Percentiles rank a stretch among this genome's conserved stretches.
Conservation (phyloP, 371 early-diverging fungal genomes). For the Rhizopus sp. region DNA sequence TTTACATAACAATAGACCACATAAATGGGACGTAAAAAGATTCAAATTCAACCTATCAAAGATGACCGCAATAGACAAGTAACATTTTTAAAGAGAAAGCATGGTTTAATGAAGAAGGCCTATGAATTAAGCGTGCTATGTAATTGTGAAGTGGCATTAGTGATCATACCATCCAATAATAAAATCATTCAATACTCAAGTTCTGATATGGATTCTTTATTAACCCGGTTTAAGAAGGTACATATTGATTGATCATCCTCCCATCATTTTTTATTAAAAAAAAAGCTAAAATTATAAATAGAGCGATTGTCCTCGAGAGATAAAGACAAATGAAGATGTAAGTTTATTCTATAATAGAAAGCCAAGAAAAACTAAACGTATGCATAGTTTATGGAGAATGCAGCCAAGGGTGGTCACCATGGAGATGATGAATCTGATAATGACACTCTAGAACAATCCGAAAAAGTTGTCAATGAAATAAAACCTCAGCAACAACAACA, state of each 20-base stretch:
- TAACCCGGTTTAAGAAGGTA: slow-evolving; percentile 87
- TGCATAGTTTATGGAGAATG: slow-evolving; percentile 9
- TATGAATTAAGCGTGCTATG: slow-evolving; percentile 97
- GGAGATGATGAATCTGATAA: slow-evolving; percentile 12
- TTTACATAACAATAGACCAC: neutral
- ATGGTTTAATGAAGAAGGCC: slow-evolving; percentile 99
- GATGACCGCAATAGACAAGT: slow-evolving; percentile 93
- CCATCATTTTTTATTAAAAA: neutral
- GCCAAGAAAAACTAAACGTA: neutral
- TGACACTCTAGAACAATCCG: slow-evolving; percentile 6
- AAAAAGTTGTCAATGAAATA: neutral
- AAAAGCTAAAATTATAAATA: slow-evolving; percentile 8
- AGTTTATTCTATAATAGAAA: slow-evolving; percentile 6
- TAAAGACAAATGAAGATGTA: slow-evolving; percentile 62
- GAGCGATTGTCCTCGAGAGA: slow-evolving; percentile 66
- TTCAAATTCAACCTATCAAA: slow-evolving; percentile 91
- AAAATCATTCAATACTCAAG: slow-evolving; percentile 93
- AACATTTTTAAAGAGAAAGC: slow-evolving; percentile 97
- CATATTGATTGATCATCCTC: neutral
- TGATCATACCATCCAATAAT: slow-evolving; percentile 85
- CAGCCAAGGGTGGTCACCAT: slow-evolving; percentile 6
- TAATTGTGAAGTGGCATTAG: slow-evolving; percentile 95
- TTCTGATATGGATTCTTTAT: slow-evolving; percentile 87
- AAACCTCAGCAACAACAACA: slow-evolving; percentile 5
- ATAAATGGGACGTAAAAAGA: slow-evolving; percentile 94